Conservation (phyloP, 2,329 filamentous ascomycete genomes). For the Elsinoe fawcettii region DNA sequence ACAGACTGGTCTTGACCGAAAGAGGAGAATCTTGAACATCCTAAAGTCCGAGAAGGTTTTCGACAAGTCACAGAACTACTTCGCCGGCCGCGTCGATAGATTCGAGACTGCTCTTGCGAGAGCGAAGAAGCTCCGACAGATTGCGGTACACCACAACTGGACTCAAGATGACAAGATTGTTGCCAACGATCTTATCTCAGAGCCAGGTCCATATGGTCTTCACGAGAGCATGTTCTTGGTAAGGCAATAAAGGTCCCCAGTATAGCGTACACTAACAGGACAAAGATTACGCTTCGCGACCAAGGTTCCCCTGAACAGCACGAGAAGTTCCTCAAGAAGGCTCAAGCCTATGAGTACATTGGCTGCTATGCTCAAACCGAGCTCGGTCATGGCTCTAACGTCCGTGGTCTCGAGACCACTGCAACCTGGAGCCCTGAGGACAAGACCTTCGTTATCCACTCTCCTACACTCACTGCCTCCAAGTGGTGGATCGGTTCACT, state of each 20-base stretch:
- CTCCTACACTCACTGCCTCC: conserved; percentile 63
- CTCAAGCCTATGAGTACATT: conserved; percentile 62
- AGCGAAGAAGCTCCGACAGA: conserved; percentile 60
- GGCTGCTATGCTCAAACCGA: conserved; percentile 79
- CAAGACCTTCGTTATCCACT: conserved; percentile 68
- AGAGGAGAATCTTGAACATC: conserved; percentile 54
- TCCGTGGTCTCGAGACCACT: conserved; percentile 62
- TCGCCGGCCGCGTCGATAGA: conserved; percentile 59
- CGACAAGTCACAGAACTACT: conserved; percentile 72
- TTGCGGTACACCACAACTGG: conserved; percentile 62
- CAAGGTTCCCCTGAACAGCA: conserved; percentile 68
- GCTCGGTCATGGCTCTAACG: conserved; percentile 70
- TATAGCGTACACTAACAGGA: background rate
- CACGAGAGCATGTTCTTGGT: conserved; percentile 65
- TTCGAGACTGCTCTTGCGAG: conserved; percentile 63
- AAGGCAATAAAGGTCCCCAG: conserved; percentile 20
- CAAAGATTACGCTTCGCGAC: conserved; percentile 57
- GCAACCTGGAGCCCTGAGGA: conserved; percentile 66
- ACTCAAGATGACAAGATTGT: conserved; percentile 52
- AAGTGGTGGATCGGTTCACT: conserved; percentile 84
- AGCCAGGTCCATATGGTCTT: conserved; percentile 66
- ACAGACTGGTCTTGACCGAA: conserved; percentile 54
- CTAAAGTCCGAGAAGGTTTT: conserved; percentile 62
- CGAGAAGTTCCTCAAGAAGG: conserved; percentile 61
- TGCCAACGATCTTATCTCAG: conserved; percentile 62